Percentiles rank a stretch among this genome's conserved stretches.
phyloP scores from a whole-genome alignment of 345 rosid species.

The Rhizophora mangle region DNA sequence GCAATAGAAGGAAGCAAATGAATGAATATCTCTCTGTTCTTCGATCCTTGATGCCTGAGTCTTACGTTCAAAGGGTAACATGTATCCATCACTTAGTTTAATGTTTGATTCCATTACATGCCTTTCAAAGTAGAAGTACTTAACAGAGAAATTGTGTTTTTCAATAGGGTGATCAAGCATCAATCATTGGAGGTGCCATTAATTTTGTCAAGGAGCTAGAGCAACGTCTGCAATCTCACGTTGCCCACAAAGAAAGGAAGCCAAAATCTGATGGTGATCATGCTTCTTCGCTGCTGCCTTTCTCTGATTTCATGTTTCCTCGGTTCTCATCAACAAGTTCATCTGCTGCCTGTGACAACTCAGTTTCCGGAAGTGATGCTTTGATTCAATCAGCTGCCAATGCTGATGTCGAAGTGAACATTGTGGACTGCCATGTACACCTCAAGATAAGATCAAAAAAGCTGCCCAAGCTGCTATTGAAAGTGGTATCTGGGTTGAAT shows the following conservation, averaged over 20 bases:
- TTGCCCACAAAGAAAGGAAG: slow-evolving; percentile 28
- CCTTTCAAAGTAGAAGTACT: background rate
- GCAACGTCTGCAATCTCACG: slow-evolving; percentile 32
- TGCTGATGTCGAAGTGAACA: slow-evolving; percentile 78
- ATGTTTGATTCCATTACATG: background rate
- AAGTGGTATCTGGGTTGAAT: slow-evolving; percentile 62
- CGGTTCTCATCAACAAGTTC: slow-evolving; percentile 51
- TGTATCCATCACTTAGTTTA: background rate
- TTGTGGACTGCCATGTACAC: slow-evolving; percentile 81
- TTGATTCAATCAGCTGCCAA: slow-evolving; percentile 18
- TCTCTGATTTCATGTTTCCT: slow-evolving; percentile 64
- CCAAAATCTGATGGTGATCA: slow-evolving; percentile 22
- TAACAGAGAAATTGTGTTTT: background rate
- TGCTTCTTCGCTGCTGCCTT: slow-evolving; percentile 27
- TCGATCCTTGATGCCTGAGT: slow-evolving; percentile 81
- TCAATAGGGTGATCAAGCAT: slow-evolving; percentile 49
- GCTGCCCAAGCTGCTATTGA: slow-evolving; percentile 68
- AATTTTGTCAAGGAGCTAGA: slow-evolving; percentile 51
- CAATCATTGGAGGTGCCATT: slow-evolving; percentile 50
- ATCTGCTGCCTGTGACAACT: slow-evolving; percentile 10
- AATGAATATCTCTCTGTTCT: slow-evolving; percentile 77
- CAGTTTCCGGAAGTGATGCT: slow-evolving; percentile 22
- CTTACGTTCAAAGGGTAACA: slow-evolving; percentile 78
- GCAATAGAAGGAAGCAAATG: slow-evolving; percentile 93
- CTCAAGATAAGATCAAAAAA: slow-evolving; percentile 67